These are phyloP conservation scores for Echium plantagineum DNA, from an alignment of 257 asterid species.

Conservation along the genomic window DNA sequence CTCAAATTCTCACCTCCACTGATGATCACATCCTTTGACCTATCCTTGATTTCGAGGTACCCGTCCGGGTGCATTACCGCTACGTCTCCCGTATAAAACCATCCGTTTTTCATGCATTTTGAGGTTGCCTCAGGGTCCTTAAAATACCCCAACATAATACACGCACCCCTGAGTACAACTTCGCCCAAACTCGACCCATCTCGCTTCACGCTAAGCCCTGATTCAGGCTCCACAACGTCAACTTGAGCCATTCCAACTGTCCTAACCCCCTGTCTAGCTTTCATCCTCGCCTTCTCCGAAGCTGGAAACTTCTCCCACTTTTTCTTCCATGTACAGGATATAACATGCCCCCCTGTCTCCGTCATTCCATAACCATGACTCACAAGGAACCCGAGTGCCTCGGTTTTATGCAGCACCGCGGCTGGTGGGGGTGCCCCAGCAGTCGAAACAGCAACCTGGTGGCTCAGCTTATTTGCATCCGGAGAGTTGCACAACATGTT, in stretches of 20 bases:
- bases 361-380: slow-evolving; percentile 2
- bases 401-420: neutral
- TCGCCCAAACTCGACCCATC: slow-evolving; percentile 4
- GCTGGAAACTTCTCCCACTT: slow-evolving; percentile 2
- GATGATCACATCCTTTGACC: slow-evolving; percentile 22
- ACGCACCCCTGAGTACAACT: neutral
- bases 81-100: slow-evolving; percentile 18
- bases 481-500: neutral
- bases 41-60: slow-evolving; percentile 18
- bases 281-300: slow-evolving; percentile 5
- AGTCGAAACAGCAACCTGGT: neutral
- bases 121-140: slow-evolving; percentile 7
- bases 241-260: neutral
- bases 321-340: slow-evolving; percentile 1
- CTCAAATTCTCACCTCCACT: slow-evolving; percentile 26
- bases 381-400: neutral
- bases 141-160: slow-evolving; percentile 1
- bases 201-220: neutral
- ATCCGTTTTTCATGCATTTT: slow-evolving; percentile 4
- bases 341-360: neutral
- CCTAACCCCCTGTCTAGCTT: slow-evolving; percentile 12
- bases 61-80: slow-evolving; percentile 27
- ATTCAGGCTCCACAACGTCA: neutral
- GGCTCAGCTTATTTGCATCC: neutral
- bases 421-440: slow-evolving; percentile 1